Evolutionary conservation across 148 eudicot genomes (phyloP).

Genomic region (Chenopodium berlandieri): DNA sequence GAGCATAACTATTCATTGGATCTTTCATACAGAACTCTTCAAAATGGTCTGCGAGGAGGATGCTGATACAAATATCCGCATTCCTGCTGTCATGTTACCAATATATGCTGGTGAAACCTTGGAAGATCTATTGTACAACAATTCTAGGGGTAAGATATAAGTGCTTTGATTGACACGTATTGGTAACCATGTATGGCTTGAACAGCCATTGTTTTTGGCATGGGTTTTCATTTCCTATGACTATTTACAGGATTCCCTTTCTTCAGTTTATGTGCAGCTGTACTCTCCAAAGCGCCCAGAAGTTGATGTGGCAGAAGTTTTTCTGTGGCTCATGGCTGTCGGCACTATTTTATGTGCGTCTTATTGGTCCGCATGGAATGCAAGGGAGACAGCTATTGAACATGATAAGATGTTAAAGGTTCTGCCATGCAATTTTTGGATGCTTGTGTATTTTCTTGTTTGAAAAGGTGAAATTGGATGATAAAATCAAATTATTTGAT

Average conservation of each 20-base stretch:
- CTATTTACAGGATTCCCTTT: conserved; percentile 45
- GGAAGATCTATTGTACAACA: conserved; percentile 48
- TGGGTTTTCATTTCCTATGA: conserved; percentile 27
- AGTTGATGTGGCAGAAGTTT: conserved; percentile 95
- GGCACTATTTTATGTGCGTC: conserved; percentile 90
- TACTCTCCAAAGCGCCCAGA: conserved; percentile 88
- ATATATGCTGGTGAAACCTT: conserved; percentile 69
- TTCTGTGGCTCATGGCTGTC: conserved; percentile 98
- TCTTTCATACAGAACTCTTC: conserved; percentile 67
- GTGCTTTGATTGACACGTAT: conserved; percentile 5
- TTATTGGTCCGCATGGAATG: conserved; percentile 98
- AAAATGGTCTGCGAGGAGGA: conserved; percentile 98
- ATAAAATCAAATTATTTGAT: neutral
- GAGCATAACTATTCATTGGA: conserved; percentile 2
- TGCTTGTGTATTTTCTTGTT: neutral
- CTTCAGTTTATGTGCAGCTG: conserved; percentile 89
- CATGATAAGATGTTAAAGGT: conserved; percentile 88
- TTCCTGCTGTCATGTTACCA: conserved; percentile 95
- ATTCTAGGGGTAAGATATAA: conserved; percentile 51
- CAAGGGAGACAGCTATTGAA: conserved; percentile 85
- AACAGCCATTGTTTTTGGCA: conserved; percentile 12
- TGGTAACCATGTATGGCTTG: conserved; percentile 3
- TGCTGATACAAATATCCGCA: conserved; percentile 58
- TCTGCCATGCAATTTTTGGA: neutral
- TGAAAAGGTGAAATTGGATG: neutral